Conservation (phyloP, 2,329 filamentous ascomycete species). For the Talaromyces sp. region DNA sequence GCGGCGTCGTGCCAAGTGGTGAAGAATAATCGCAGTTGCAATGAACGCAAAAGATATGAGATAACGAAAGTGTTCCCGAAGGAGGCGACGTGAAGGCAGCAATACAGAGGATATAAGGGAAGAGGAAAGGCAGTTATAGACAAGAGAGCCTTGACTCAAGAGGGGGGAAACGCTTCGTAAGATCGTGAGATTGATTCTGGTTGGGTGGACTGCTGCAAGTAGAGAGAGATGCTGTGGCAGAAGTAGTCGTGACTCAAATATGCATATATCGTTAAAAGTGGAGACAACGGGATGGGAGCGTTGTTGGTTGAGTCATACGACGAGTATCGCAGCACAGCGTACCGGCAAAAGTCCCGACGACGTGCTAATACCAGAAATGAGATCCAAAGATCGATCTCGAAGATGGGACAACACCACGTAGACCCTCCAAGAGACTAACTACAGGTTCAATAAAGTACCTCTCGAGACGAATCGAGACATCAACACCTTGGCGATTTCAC, state of each 20-base stretch:
- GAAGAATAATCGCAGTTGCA: slow-evolving; percentile 23
- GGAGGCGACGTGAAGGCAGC: not conserved
- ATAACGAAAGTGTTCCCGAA: slow-evolving; percentile 12
- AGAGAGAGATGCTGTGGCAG: slow-evolving; percentile 25
- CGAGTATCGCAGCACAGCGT: slow-evolving; percentile 4
- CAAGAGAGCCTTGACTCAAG: slow-evolving; percentile 13
- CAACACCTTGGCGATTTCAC: slow-evolving; percentile 17
- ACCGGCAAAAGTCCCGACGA: slow-evolving; percentile 3
- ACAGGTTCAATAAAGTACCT: slow-evolving; percentile 20
- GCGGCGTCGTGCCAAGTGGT: slow-evolving; percentile 19
- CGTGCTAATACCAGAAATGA: not conserved
- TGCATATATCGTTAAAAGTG: slow-evolving; percentile 15
- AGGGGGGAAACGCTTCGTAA: slow-evolving; percentile 35
- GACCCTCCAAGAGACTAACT: slow-evolving; percentile 19
- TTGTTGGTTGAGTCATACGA: slow-evolving; percentile 17
- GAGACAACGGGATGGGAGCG: slow-evolving; percentile 17
- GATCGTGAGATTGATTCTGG: slow-evolving; percentile 33
- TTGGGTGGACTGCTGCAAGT: slow-evolving; percentile 28
- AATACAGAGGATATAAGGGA: slow-evolving; percentile 5
- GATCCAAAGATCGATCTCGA: not conserved
- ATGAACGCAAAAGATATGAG: slow-evolving; percentile 1
- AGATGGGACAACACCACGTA: not conserved
- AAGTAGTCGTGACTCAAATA: slow-evolving; percentile 30
- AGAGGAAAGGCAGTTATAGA: slow-evolving; percentile 17
- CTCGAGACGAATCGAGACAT: slow-evolving; percentile 19